Conservation (phyloP, 208 protist species). For the Leishmania mexicana region DNA sequence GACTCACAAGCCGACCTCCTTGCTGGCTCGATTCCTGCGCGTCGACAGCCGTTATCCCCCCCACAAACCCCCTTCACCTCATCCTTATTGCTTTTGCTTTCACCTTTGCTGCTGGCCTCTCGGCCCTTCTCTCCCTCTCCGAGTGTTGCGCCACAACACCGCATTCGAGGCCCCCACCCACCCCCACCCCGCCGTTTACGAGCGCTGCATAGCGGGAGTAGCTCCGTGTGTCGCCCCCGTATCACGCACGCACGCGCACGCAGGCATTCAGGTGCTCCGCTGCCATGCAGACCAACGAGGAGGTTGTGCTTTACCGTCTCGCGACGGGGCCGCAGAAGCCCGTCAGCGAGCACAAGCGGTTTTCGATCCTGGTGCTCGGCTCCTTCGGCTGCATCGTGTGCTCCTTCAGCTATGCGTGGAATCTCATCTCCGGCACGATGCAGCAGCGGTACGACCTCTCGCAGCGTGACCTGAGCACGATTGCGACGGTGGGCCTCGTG, state of each 20-base stretch:
- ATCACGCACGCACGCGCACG: neutral
- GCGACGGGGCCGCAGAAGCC: conserved; percentile 38
- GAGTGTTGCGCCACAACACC: neutral
- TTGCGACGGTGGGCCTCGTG: conserved; percentile 51
- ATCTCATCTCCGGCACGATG: conserved; percentile 45
- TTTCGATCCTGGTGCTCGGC: conserved; percentile 44
- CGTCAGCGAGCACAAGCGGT: conserved; percentile 49
- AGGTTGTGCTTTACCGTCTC: conserved; percentile 7
- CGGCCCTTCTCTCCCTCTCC: neutral
- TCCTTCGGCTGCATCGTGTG: conserved; percentile 39
- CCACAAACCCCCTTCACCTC: neutral
- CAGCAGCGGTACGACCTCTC: conserved; percentile 39
- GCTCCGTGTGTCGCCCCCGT: neutral
- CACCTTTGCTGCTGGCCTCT: neutral
- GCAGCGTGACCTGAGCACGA: conserved; percentile 46
- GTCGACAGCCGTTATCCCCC: neutral
- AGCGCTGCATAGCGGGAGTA: neutral
- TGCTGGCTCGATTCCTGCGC: neutral
- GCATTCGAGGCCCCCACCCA: neutral
- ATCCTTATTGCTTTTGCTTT: neutral
- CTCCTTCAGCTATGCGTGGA: conserved; percentile 63
- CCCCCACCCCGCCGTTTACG: neutral
- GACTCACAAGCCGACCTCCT: neutral
- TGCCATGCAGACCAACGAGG: conserved; percentile 7
- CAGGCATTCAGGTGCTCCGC: neutral